Evolutionary conservation across 441 rosid genomes (phyloP).

Genomic region (Corymbia calophylla): DNA sequence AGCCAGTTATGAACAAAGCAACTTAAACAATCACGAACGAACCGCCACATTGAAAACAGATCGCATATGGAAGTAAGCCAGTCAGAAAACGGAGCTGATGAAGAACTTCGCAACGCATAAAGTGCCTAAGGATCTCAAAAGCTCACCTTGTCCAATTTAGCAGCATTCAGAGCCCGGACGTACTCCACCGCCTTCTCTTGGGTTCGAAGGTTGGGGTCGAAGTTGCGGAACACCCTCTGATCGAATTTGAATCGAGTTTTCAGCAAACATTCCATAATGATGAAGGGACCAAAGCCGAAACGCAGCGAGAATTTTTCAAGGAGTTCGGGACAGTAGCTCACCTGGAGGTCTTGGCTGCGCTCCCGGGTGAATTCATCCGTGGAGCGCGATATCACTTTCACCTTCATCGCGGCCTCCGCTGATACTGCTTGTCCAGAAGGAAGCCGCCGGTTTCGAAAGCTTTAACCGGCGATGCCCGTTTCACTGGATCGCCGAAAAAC

Average conservation of each 20-base stretch:
- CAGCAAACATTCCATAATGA: not conserved
- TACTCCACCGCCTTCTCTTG: slow-evolving; percentile 91
- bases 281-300: not conserved
- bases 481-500: not conserved
- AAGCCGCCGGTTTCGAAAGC: not conserved
- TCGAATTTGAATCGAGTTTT: not conserved
- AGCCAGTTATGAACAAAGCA: not conserved
- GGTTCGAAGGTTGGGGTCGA: slow-evolving; percentile 71
- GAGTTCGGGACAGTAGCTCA: not conserved
- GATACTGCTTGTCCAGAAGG: not conserved
- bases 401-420: slow-evolving; percentile 40
- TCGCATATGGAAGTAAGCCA: not conserved
- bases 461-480: not conserved
- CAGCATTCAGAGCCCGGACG: slow-evolving; percentile 81
- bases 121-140: not conserved
- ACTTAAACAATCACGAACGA: not conserved
- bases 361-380: slow-evolving; percentile 89
- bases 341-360: slow-evolving; percentile 94
- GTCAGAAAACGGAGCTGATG: not conserved
- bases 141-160: slow-evolving; percentile 84
- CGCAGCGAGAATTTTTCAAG: not conserved
- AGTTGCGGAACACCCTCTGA: slow-evolving; percentile 86
- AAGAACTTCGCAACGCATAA: not conserved
- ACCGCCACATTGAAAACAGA: not conserved
- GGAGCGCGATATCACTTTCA: slow-evolving; percentile 77